These are phyloP conservation scores for Magnolia officinalis DNA, from an alignment of 164 flowering plant genomes.

Conservation along the genomic window DNA sequence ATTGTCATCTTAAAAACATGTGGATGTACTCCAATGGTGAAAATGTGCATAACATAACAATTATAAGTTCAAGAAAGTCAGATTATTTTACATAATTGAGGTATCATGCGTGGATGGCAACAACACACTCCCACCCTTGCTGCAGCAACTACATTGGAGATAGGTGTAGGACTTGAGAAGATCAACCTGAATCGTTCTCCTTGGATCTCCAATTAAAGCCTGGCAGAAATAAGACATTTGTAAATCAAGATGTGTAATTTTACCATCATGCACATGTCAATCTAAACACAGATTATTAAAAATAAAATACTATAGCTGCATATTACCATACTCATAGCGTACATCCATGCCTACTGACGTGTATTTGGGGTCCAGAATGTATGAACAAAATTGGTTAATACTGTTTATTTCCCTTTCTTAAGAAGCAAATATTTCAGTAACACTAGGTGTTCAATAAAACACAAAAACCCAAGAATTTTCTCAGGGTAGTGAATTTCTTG, in stretches of 20 bases:
- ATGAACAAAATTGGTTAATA: not conserved
- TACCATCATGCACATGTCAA: not conserved
- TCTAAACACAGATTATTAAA: not conserved
- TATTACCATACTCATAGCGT: not conserved
- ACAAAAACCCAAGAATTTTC: not conserved
- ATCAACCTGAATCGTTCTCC: slow-evolving; percentile 82
- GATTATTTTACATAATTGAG: slow-evolving; percentile 52
- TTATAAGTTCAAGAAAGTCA: slow-evolving; percentile 1
- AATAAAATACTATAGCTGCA: not conserved
- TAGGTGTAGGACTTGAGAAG: slow-evolving; percentile 61
- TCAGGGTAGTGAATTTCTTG: no score
- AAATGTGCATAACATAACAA: not conserved
- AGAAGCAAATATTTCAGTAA: not conserved
- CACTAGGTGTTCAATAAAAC: not conserved
- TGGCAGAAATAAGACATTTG: slow-evolving; percentile 1
- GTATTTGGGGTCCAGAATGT: no score
- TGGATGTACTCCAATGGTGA: not conserved
- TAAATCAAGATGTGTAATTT: not conserved
- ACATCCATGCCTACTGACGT: not conserved
- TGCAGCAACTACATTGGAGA: slow-evolving; percentile 75
- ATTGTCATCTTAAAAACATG: not conserved
- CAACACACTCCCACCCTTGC: slow-evolving; percentile 29
- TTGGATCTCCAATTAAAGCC: slow-evolving; percentile 85
- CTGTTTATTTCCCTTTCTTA: not conserved
- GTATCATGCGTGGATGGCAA: slow-evolving; percentile 76